phyloP scores from a whole-genome alignment of 2,329 filamentous ascomycete genomes.

The Trichoderma afroharzianum region DNA sequence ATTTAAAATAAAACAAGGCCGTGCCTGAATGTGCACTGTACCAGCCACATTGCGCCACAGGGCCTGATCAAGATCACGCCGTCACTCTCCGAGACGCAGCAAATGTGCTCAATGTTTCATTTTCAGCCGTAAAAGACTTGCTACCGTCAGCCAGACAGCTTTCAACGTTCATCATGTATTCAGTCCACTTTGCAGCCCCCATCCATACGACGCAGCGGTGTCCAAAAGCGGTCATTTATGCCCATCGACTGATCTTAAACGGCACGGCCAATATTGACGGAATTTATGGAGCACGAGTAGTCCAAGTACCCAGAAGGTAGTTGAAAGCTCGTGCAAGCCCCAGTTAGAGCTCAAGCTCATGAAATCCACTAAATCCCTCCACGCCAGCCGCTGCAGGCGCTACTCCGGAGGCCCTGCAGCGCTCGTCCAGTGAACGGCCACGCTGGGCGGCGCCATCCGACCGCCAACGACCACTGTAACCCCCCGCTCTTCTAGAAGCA shows the following conservation, averaged over 20 bases:
- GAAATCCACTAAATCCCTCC: neutral
- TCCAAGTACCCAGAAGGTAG: no score
- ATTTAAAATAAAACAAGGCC: neutral
- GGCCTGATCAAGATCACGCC: neutral
- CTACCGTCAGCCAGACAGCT: neutral
- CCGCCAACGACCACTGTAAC: neutral
- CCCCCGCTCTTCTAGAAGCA: slow-evolving; percentile 1
- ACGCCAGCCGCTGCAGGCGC: neutral
- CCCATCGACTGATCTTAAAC: neutral
- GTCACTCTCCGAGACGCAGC: neutral
- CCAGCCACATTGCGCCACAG: neutral
- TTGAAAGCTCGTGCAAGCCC: neutral
- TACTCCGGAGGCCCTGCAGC: neutral
- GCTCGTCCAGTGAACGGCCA: slow-evolving; percentile 19
- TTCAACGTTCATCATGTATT: neutral
- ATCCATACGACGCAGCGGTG: neutral
- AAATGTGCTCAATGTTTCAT: neutral
- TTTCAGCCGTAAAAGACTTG: neutral
- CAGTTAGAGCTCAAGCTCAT: neutral
- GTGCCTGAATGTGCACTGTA: neutral
- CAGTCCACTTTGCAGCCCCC: neutral
- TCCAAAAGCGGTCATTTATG: neutral
- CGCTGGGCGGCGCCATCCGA: slow-evolving; percentile 20
- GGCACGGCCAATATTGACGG: neutral
- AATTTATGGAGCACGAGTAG: neutral